Conservation (phyloP, 192 early-diverging fungal species). For the Lunasporangiospora selenospora region DNA sequence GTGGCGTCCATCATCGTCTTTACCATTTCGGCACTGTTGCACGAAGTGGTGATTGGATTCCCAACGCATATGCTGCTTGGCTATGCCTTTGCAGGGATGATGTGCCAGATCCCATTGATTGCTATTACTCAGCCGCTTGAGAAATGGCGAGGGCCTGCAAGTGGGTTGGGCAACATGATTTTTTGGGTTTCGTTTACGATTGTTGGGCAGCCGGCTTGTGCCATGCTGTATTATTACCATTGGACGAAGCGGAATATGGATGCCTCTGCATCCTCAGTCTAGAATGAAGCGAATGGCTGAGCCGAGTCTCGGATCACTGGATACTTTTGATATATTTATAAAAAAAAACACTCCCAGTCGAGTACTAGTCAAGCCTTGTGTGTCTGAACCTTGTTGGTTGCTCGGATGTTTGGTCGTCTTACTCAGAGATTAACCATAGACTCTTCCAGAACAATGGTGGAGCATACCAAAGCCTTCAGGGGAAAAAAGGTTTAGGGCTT, state of each 20-base stretch:
- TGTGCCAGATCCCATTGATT: slow-evolving; percentile 80
- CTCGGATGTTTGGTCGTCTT: too few species aligned
- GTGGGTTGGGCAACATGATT: slow-evolving; percentile 75
- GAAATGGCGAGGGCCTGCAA: slow-evolving; percentile 71
- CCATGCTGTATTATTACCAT: slow-evolving; percentile 76
- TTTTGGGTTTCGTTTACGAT: slow-evolving; percentile 87
- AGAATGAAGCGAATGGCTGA: background rate
- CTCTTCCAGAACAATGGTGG: too few species aligned
- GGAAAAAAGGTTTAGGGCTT: too few species aligned
- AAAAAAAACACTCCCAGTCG: too few species aligned
- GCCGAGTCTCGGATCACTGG: background rate
- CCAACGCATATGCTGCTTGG: slow-evolving; percentile 83
- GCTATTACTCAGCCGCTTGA: slow-evolving; percentile 70
- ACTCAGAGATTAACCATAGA: too few species aligned
- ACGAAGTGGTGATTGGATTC: slow-evolving; percentile 87
- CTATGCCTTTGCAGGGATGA: slow-evolving; percentile 85
- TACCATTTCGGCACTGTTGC: slow-evolving; percentile 81
- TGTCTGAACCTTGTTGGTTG: too few species aligned
- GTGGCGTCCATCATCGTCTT: slow-evolving; percentile 74
- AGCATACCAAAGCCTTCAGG: too few species aligned
- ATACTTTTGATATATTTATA: too few species aligned
- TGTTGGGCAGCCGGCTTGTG: slow-evolving; percentile 80
- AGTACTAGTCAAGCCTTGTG: too few species aligned
- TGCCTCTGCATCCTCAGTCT: background rate
- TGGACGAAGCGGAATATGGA: slow-evolving; percentile 31